Conservation (phyloP, 805 yeast genomes). For the Kregervanrija pseudodelftensis region DNA sequence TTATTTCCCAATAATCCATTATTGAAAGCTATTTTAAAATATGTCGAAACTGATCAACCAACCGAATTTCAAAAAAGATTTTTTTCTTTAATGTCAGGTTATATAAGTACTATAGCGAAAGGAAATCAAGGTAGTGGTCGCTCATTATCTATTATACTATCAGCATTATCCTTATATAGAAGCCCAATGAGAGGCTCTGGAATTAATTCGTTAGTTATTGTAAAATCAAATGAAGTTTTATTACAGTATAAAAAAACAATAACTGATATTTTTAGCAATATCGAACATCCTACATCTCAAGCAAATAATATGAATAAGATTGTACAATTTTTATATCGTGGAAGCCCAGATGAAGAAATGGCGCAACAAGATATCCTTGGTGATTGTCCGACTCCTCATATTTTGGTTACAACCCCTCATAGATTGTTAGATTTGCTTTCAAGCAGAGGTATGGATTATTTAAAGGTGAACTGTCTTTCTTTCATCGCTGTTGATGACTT, state of each 20-base stretch:
- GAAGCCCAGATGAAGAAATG: constrained; percentile 17
- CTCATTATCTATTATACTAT: constrained; percentile 20
- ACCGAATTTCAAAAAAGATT: constrained; percentile 26
- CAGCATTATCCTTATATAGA: constrained; percentile 22
- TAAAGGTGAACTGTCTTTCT: constrained; percentile 21
- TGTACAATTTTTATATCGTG: constrained; percentile 27
- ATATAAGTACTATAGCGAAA: constrained; percentile 25
- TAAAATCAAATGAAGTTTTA: constrained; percentile 22
- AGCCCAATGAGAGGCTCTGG: constrained; percentile 19
- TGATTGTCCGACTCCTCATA: constrained; percentile 22
- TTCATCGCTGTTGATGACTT: constrained; percentile 30
- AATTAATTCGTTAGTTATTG: constrained; percentile 25
- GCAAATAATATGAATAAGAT: constrained; percentile 5
- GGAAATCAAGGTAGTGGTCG: constrained; percentile 28
- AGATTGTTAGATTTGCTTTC: constrained; percentile 29
- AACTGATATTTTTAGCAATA: constrained; percentile 7
- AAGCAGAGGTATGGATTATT: constrained; percentile 25
- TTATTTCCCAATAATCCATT: constrained; percentile 12
- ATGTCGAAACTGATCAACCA: constrained; percentile 13
- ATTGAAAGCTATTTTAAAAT: constrained; percentile 12
- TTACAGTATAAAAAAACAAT: constrained; percentile 16
- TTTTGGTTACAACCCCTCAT: constrained; percentile 30
- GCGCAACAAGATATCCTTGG: constrained; percentile 19
- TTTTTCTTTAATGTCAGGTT: constrained; percentile 19
- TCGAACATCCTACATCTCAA: background rate